These are phyloP conservation scores for Colletotrichum acutatum DNA, from an alignment of 2,329 filamentous ascomycete genomes.

Conservation along the genomic window DNA sequence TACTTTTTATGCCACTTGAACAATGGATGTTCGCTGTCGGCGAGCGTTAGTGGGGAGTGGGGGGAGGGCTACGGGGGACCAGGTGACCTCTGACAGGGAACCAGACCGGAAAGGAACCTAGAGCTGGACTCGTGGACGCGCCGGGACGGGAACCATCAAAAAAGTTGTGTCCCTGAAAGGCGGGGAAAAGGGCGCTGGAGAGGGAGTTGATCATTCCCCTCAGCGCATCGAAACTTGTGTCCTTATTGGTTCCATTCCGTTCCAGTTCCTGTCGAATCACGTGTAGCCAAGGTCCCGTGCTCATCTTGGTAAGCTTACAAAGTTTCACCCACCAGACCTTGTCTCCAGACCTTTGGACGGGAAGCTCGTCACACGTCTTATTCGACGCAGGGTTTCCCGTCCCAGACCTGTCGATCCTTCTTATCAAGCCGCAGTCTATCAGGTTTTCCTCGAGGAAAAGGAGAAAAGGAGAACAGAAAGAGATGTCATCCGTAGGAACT, in stretches of 20 bases:
- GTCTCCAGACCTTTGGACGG: background rate
- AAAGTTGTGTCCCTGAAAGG: slow-evolving; percentile 8
- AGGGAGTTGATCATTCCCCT: background rate
- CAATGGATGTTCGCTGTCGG: background rate
- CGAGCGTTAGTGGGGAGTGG: background rate
- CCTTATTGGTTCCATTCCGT: slow-evolving; percentile 4
- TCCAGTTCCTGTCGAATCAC: background rate
- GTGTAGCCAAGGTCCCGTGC: background rate
- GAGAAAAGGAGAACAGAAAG: too few relatives aligned
- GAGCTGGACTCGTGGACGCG: background rate
- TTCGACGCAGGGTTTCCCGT: background rate
- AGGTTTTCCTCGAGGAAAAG: background rate
- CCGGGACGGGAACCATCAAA: background rate
- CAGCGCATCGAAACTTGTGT: background rate
- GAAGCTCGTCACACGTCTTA: slow-evolving; percentile 9
- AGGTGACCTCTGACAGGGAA: background rate
- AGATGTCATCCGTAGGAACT: too few relatives aligned
- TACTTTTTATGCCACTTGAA: too few relatives aligned
- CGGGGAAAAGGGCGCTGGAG: slow-evolving; percentile 22
- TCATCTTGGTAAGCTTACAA: background rate
- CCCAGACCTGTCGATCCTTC: slow-evolving; percentile 8
- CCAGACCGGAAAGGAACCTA: background rate
- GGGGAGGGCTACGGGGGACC: slow-evolving; percentile 9
- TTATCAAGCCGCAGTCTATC: background rate
- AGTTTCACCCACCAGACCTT: background rate